Percentiles rank a stretch among this genome's conserved stretches.
Conservation (phyloP, 2,329 filamentous ascomycete species). For the Paraconiothyrium brasiliense region DNA sequence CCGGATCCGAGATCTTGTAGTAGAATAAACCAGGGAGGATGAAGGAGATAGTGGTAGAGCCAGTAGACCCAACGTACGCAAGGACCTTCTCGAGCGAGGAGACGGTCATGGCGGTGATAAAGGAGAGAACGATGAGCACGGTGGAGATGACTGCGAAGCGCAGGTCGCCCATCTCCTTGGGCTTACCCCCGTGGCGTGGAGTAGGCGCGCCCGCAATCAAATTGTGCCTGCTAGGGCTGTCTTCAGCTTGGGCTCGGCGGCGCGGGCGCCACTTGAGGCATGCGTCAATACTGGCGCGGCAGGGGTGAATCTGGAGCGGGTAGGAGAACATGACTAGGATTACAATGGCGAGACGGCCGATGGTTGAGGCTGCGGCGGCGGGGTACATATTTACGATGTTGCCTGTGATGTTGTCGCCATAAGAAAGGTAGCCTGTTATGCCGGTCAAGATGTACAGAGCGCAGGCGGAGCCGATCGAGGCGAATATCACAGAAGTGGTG, state of each 20-base stretch:
- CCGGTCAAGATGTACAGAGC: slow-evolving; percentile 89
- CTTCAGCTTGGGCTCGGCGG: slow-evolving; percentile 44
- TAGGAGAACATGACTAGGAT: slow-evolving; percentile 96
- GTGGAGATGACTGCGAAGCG: slow-evolving; percentile 92
- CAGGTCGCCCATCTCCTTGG: slow-evolving; percentile 77
- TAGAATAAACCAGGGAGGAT: slow-evolving; percentile 97
- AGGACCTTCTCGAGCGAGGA: slow-evolving; percentile 89
- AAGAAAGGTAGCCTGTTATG: slow-evolving; percentile 94
- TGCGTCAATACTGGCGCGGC: slow-evolving; percentile 92
- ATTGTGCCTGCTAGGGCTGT: slow-evolving; percentile 55
- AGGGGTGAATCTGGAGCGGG: slow-evolving; percentile 93
- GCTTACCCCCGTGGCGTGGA: slow-evolving; percentile 24
- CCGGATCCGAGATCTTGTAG: slow-evolving; percentile 95
- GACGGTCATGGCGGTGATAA: slow-evolving; percentile 89
- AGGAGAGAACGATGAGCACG: slow-evolving; percentile 82
- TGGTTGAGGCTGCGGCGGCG: slow-evolving; percentile 82
- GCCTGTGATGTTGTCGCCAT: slow-evolving; percentile 86
- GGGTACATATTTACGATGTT: slow-evolving; percentile 84
- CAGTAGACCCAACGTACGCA: slow-evolving; percentile 94
- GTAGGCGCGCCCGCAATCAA: slow-evolving; percentile 51
- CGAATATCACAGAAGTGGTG: slow-evolving; percentile 79
- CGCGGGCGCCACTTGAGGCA: slow-evolving; percentile 89
- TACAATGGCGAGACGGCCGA: slow-evolving; percentile 94
- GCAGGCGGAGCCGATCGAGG: slow-evolving; percentile 89
- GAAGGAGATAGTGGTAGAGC: slow-evolving; percentile 94